phyloP scores from a whole-genome alignment of 192 early-diverging fungal species.

The Rhizoclosmatium globosum region DNA sequence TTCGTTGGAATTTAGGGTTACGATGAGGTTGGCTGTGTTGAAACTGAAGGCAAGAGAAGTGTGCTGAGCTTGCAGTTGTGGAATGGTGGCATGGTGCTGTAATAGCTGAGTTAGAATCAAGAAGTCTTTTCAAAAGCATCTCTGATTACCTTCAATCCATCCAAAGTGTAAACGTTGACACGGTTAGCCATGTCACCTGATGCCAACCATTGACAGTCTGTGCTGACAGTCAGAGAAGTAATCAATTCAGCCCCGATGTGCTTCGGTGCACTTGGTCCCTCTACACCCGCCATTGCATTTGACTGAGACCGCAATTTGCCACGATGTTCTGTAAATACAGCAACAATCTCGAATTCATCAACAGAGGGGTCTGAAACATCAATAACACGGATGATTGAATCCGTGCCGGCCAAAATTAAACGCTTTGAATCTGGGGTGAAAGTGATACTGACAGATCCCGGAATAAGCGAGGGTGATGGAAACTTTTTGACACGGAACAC shows the following conservation, averaged over 20 bases:
- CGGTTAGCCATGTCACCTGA: constrained; percentile 78
- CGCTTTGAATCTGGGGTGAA: constrained; percentile 83
- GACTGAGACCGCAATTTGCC: constrained; percentile 23
- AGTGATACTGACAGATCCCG: constrained; percentile 72
- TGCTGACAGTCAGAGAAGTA: constrained; percentile 74
- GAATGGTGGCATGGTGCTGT: constrained; percentile 74
- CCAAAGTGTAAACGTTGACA: constrained; percentile 79
- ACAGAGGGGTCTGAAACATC: constrained; percentile 70
- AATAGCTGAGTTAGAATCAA: constrained; percentile 5
- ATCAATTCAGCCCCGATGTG: constrained; percentile 55
- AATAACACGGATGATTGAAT: constrained; percentile 78
- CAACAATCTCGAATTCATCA: constrained; percentile 67
- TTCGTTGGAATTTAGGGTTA: constrained; percentile 72
- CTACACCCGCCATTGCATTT: constrained; percentile 21
- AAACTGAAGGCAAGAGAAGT: constrained; percentile 76
- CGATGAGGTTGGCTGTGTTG: constrained; percentile 60
- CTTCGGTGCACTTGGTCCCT: constrained; percentile 32
- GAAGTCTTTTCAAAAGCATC: constrained; percentile 15
- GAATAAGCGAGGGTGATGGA: constrained; percentile 33
- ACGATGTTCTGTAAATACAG: constrained; percentile 74
- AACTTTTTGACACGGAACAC: constrained; percentile 22
- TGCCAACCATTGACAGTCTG: constrained; percentile 82
- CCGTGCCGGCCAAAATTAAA: constrained; percentile 79
- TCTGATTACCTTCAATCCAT: constrained; percentile 65
- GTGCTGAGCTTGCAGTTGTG: constrained; percentile 64